Evolutionary conservation across 306 rosid genomes (phyloP).

Genomic region (Trichosanthes truncata): DNA sequence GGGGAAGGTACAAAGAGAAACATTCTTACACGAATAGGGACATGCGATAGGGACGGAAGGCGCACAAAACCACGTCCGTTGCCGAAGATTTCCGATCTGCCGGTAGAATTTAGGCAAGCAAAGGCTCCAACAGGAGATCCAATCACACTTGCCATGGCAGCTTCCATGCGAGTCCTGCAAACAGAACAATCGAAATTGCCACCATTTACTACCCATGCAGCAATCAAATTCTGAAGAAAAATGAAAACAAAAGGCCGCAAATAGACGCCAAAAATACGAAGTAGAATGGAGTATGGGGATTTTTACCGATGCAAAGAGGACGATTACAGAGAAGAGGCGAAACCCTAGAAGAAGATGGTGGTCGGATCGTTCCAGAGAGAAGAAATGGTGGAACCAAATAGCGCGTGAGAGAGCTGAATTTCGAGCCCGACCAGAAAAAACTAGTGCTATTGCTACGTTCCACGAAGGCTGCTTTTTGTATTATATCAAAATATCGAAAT

Average conservation of each 20-base stretch:
- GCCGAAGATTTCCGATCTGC: slow-evolving; percentile 24
- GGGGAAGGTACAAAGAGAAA: not conserved
- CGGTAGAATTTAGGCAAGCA: slow-evolving; percentile 12
- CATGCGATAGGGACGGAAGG: slow-evolving; percentile 15
- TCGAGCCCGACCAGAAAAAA: not conserved
- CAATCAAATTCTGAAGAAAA: not conserved
- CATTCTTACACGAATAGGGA: slow-evolving; percentile 39
- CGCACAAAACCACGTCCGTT: slow-evolving; percentile 21
- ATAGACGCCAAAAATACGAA: not conserved
- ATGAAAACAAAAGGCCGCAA: not conserved
- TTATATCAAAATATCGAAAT: not conserved
- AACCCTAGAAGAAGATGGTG: not conserved
- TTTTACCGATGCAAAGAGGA: not conserved
- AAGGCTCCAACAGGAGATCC: slow-evolving; percentile 28
- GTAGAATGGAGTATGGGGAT: not conserved
- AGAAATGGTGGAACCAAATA: not conserved
- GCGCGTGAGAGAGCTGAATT: not conserved
- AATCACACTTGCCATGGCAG: slow-evolving; percentile 29
- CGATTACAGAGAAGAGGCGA: not conserved
- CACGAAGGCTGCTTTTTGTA: not conserved
- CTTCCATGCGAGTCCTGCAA: slow-evolving; percentile 46
- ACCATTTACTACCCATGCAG: not conserved
- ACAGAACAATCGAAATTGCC: not conserved
- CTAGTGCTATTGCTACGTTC: not conserved
- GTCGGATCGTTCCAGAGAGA: not conserved